Evolutionary conservation across 106 monocot genomes (phyloP), one percentile per base, ranked within the genome.

Genomic region (Chionographis japonica): DNA sequence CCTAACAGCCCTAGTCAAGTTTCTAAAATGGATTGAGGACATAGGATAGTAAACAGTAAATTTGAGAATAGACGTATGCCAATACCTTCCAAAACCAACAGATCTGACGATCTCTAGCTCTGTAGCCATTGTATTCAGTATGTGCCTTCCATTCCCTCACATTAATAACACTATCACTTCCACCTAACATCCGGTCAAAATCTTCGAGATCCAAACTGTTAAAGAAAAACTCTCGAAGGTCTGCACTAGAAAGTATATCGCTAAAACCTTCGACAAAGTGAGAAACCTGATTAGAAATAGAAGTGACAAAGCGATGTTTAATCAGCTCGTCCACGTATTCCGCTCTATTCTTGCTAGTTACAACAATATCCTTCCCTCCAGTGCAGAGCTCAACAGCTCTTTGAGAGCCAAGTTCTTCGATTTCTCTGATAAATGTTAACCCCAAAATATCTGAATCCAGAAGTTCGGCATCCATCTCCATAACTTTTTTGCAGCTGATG

Each of bases 81-180:
- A 4, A 19, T 84, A 91, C 90, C 90, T 91, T 84, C 90, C 90
- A 91, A 66, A 91, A 91, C 87, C 84, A 91, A 52, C 37, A 16
- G 58, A 91, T 82, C 55, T 79, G 80, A 38, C 73, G 68, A 73
- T 91, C 90, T 46, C 55, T 84, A 58, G 63, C 68, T 38, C 74
- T 76, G 84, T 81, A 91, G 17, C 87, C 87, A 61, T 82, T 76
- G 56, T 91, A 91, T 40, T 84, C 81, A 37, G 90, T 91, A 72
- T 91, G 84, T 61, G 60, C 73, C 66, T 79, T 91, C 90, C 90
- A 91, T 36, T 87, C 90, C 49, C 40, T 67, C 40, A 81, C 42
- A 52, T 56, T 76, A 20, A 90, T 78, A 4, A 8, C 16, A 3
- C 56, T 53, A 19, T 77, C 78, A 66, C 71, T 84, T 65, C 90